These are phyloP conservation scores for Auricularia sp. DNA, from an alignment of 768 basidiomycete species.

Conservation along the genomic window DNA sequence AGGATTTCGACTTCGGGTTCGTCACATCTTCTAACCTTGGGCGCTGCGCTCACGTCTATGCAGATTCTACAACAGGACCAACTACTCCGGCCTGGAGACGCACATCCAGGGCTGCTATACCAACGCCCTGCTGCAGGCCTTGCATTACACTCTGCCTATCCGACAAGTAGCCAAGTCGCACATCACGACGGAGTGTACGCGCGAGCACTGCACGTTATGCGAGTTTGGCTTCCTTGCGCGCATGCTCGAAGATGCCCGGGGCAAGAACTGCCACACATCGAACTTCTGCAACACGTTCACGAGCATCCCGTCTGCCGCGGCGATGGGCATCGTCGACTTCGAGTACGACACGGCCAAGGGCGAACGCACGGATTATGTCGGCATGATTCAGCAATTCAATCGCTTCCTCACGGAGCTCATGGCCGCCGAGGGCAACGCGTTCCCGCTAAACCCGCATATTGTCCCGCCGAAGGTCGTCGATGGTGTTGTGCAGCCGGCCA, in stretches of 20 bases:
- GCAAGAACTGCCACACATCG: conserved; percentile 90
- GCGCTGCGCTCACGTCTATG: conserved; percentile 2
- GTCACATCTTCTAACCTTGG: conserved; percentile 14
- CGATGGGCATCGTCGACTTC: conserved; percentile 84
- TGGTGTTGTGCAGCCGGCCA: conserved; percentile 25
- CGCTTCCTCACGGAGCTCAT: conserved; percentile 86
- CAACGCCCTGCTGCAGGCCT: conserved; percentile 79
- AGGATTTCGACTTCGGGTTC: conserved; percentile 97
- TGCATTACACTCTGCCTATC: conserved; percentile 76
- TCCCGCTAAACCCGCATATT: conserved; percentile 48
- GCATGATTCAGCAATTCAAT: conserved; percentile 91
- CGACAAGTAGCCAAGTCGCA: conserved; percentile 82
- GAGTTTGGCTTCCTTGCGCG: conserved; percentile 89
- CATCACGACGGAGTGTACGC: conserved; percentile 75
- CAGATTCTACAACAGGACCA: conserved; percentile 90
- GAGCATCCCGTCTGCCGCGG: conserved; percentile 35
- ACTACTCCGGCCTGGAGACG: conserved; percentile 87
- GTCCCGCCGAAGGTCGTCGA: conserved; percentile 25
- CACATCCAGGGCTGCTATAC: conserved; percentile 97
- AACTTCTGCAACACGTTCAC: conserved; percentile 95
- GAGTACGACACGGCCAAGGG: conserved; percentile 46
- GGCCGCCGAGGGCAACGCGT: conserved; percentile 55
- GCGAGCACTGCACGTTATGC: conserved; percentile 90
- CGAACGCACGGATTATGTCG: conserved; percentile 48
- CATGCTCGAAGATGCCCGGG: conserved; percentile 92